Evolutionary conservation across 2,329 filamentous ascomycete species (phyloP).

Genomic region (Dactylellina parvicollis): DNA sequence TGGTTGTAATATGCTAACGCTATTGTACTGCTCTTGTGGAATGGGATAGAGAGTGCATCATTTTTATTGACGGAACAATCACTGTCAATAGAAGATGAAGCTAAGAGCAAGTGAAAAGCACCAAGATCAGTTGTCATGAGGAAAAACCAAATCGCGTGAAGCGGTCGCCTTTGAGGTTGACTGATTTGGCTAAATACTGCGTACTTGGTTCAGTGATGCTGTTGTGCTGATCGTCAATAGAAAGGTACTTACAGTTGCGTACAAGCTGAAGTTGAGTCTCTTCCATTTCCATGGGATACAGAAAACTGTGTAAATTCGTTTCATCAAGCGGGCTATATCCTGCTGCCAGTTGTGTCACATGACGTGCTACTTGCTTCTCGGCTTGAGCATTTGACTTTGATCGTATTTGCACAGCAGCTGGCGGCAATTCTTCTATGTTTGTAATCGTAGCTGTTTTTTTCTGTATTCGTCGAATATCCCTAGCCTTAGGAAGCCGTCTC

Average conservation of each 20-base stretch:
- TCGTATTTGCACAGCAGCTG: constrained; percentile 2
- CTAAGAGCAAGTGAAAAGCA: constrained; percentile 22
- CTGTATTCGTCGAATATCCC: neutral
- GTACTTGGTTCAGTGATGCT: neutral
- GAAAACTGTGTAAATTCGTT: constrained; percentile 20
- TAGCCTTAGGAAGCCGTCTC: constrained; percentile 18
- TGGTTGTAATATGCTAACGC: constrained; percentile 27
- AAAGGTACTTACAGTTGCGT: constrained; percentile 19
- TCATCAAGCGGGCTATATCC: constrained; percentile 22
- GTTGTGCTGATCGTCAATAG: neutral
- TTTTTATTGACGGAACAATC: neutral
- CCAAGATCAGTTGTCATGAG: constrained; percentile 23
- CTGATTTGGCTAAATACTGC: constrained; percentile 16
- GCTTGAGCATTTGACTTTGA: constrained; percentile 4
- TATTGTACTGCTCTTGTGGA: constrained; percentile 3
- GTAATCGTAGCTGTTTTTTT: neutral
- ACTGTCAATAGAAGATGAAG: constrained; percentile 8
- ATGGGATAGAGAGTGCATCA: neutral
- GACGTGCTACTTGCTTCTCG: constrained; percentile 10
- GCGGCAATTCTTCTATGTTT: neutral
- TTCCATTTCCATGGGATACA: constrained; percentile 26
- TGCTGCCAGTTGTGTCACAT: constrained; percentile 1
- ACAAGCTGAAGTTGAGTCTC: constrained; percentile 17
- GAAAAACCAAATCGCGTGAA: constrained; percentile 18
- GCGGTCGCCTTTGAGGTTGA: constrained; percentile 14